Evolutionary conservation across 1,139 yeast species (phyloP).

Genomic region (Kurtzmaniella quercitrusa): DNA sequence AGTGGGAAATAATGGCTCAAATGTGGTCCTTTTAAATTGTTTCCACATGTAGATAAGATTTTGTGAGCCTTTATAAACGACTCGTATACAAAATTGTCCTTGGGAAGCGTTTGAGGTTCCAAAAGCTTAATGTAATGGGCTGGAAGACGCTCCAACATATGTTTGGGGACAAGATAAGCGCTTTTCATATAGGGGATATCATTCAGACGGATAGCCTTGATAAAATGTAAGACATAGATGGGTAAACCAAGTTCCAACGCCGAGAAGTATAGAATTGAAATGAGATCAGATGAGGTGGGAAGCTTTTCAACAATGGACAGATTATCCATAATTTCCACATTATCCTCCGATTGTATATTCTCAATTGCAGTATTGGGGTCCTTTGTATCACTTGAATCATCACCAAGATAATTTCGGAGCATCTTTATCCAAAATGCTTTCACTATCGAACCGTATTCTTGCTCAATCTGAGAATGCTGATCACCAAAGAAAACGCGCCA

Average conservation of each 20-base stretch:
- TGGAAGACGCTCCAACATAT: slow-evolving; percentile 22
- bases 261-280: slow-evolving; percentile 38
- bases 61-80: slow-evolving; percentile 12
- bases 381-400: neutral
- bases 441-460: slow-evolving; percentile 36
- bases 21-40: slow-evolving; percentile 4
- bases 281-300: slow-evolving; percentile 25
- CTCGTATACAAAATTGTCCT: slow-evolving; percentile 23
- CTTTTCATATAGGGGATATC: slow-evolving; percentile 37
- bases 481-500: slow-evolving; percentile 26
- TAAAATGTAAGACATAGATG: slow-evolving; percentile 32
- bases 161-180: slow-evolving; percentile 25
- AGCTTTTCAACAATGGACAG: slow-evolving; percentile 10
- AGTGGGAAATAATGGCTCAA: slow-evolving; percentile 32
- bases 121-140: slow-evolving; percentile 18
- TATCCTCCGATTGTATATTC: too few relatives aligned
- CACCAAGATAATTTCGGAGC: slow-evolving; percentile 14
- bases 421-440: slow-evolving; percentile 50
- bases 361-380: too few relatives aligned
- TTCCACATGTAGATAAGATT: neutral
- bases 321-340: slow-evolving; percentile 4
- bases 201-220: slow-evolving; percentile 27
- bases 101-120: slow-evolving; percentile 29
- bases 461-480: slow-evolving; percentile 10
- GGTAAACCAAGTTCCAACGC: slow-evolving; percentile 33